These are phyloP conservation scores for Saccharomycopsis fibuligera DNA, from an alignment of 805 yeast genomes.

Conservation along the genomic window DNA sequence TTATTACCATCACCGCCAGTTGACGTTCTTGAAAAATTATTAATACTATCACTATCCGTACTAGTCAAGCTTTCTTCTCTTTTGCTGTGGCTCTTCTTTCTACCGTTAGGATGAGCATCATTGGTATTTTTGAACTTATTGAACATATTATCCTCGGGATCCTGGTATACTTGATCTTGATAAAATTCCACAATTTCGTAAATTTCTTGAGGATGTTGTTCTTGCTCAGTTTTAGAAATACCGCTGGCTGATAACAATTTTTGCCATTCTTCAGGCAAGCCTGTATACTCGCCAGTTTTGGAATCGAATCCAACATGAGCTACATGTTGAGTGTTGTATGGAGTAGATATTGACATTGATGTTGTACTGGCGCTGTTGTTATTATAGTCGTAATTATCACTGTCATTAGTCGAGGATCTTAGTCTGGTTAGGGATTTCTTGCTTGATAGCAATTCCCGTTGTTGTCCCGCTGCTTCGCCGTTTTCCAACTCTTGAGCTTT, in stretches of 20 bases:
- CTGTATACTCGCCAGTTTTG: conserved; percentile 80
- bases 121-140: conserved; percentile 33
- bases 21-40: neutral
- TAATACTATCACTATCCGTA: conserved; percentile 10
- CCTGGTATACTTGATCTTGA: conserved; percentile 39
- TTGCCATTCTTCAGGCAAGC: conserved; percentile 92
- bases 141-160: conserved; percentile 41
- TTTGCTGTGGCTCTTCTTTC: neutral
- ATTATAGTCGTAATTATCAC: neutral
- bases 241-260: conserved; percentile 76
- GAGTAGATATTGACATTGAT: conserved; percentile 70
- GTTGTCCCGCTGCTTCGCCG: neutral
- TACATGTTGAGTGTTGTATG: conserved; percentile 83
- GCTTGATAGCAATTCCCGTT: too few relatives aligned
- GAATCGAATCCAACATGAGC: conserved; percentile 91
- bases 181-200: conserved; percentile 86
- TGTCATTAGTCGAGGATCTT: too few relatives aligned
- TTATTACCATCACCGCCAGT: neutral
- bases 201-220: conserved; percentile 89
- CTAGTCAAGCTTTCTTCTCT: neutral
- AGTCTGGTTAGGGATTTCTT: too few relatives aligned
- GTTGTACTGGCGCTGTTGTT: neutral
- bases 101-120: neutral
- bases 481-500: neutral
- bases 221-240: conserved; percentile 80